Evolutionary conservation across 2,329 filamentous ascomycete genomes (phyloP), one percentile per base, ranked within the genome.

Genomic region (Arthrobotrys megalospora): DNA sequence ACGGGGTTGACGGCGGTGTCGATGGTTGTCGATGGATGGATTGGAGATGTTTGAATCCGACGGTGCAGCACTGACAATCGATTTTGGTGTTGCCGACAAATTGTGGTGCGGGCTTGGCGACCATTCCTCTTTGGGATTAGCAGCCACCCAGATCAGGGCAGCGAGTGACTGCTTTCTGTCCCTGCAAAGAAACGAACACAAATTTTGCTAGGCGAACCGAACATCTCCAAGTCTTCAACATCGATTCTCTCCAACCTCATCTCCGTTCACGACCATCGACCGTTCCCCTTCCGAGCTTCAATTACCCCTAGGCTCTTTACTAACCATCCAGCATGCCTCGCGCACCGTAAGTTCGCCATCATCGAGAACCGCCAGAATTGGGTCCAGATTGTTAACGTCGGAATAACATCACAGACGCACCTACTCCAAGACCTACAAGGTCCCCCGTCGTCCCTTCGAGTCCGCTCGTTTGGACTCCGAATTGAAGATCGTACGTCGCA

Each of bases 391-490:
- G 70, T 70, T 69, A 70, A 69, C 47, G 63, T 60, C 19, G 28
- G 64, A 53, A 41, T 62, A 14, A 63, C 12, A 53, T 43, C 2
- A 63, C n/a, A 77, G 73, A 50, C 73, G 73, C 50, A 77, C 73
- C 48, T 97, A 97, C 90, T 96, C 92, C 86, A 99, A 99, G 93
- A 99, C 96, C 90, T 96, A 96, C 87, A 97, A 97, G 88, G 81
- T 82, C 78, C 81, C 81, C 24, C 80, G 81, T 80, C 81, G 81
- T 81, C 81, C 96, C 86, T 98, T 97, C 91, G 96, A 98, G 93
- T 95, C 94, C 88, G 96, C 96, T 89, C 96, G 96, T 92, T 91
- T 99, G 96, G 98, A 93, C 94, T 90, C 94, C 86, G 96, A 99
- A 90, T 89, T 99, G 88, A 99, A 99, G 93, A 92, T 96, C 88